phyloP scores from a whole-genome alignment of 2,329 filamentous ascomycete genomes.

The Triangularia setosa region DNA sequence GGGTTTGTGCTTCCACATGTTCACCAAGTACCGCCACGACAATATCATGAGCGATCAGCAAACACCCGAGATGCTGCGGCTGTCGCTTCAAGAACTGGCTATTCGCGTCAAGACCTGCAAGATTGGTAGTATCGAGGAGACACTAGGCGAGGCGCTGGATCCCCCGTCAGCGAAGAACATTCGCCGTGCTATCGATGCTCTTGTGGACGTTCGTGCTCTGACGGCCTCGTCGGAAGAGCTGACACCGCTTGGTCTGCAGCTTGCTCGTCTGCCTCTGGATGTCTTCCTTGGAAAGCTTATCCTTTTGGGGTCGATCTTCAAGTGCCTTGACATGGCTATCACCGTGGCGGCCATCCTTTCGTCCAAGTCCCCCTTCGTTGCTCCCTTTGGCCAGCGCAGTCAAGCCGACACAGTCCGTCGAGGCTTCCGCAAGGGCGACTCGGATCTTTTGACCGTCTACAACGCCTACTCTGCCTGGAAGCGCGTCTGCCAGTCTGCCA shows the following conservation, averaged over 20 bases:
- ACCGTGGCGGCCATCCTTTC: slow-evolving; percentile 91
- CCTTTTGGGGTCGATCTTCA: slow-evolving; percentile 79
- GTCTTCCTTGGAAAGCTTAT: slow-evolving; percentile 94
- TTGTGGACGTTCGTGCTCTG: slow-evolving; percentile 88
- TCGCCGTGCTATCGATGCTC: slow-evolving; percentile 82
- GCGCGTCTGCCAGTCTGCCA: slow-evolving; percentile 66
- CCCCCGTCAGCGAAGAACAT: slow-evolving; percentile 91
- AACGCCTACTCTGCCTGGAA: slow-evolving; percentile 93
- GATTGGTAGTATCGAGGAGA: slow-evolving; percentile 87
- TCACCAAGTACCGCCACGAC: slow-evolving; percentile 86
- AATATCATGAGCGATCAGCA: slow-evolving; percentile 84
- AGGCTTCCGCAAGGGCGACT: slow-evolving; percentile 80
- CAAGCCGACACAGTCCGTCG: slow-evolving; percentile 78
- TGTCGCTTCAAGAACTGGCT: slow-evolving; percentile 90
- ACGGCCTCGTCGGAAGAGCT: slow-evolving; percentile 73
- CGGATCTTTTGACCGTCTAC: slow-evolving; percentile 87
- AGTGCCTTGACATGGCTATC: slow-evolving; percentile 84
- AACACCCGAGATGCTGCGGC: slow-evolving; percentile 89
- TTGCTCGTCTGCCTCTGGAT: slow-evolving; percentile 85
- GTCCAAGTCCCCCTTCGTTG: slow-evolving; percentile 89
- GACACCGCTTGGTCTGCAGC: slow-evolving; percentile 78
- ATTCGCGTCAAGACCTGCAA: slow-evolving; percentile 98
- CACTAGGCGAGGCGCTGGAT: slow-evolving; percentile 81
- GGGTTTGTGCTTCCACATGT: slow-evolving; percentile 92
- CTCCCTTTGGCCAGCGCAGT: slow-evolving; percentile 75